Conservation (phyloP, 768 basidiomycete species). For the Gautieria morchelliformis region DNA sequence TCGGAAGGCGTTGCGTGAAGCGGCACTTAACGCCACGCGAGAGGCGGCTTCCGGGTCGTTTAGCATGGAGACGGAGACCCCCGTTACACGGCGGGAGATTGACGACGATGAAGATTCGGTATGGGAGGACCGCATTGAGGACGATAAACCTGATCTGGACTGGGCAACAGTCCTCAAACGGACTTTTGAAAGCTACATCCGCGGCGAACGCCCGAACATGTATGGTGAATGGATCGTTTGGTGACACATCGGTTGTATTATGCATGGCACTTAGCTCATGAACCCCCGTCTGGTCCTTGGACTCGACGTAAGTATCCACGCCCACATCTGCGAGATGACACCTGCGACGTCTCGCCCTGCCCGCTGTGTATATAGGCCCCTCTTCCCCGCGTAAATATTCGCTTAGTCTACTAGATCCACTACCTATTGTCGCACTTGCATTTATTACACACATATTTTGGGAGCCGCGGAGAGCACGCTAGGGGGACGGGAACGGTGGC, state of each 20-base stretch:
- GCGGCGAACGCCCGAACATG: constrained; percentile 90
- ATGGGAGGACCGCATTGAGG: constrained; percentile 27
- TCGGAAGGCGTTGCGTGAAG: constrained; percentile 25
- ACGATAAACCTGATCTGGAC: constrained; percentile 73
- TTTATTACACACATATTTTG: too few relatives aligned
- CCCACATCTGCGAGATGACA: neutral
- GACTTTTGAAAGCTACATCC: constrained; percentile 87
- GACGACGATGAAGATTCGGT: constrained; percentile 14
- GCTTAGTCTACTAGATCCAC: neutral
- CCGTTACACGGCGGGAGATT: constrained; percentile 25
- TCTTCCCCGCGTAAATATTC: neutral
- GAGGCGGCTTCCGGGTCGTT: constrained; percentile 6
- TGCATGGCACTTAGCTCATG: neutral
- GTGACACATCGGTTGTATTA: constrained; percentile 29
- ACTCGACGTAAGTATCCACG: neutral
- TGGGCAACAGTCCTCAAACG: constrained; percentile 95
- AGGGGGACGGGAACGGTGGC: too few relatives aligned
- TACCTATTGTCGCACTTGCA: too few relatives aligned
- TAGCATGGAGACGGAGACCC: constrained; percentile 8
- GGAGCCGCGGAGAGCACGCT: too few relatives aligned
- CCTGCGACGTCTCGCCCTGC: neutral
- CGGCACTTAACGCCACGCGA: constrained; percentile 16
- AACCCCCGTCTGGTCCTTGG: neutral
- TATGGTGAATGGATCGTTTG: constrained; percentile 73
- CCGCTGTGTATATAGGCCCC: neutral